Evolutionary conservation across 768 basidiomycete genomes (phyloP).

Genomic region (Termitomyces sp.): DNA sequence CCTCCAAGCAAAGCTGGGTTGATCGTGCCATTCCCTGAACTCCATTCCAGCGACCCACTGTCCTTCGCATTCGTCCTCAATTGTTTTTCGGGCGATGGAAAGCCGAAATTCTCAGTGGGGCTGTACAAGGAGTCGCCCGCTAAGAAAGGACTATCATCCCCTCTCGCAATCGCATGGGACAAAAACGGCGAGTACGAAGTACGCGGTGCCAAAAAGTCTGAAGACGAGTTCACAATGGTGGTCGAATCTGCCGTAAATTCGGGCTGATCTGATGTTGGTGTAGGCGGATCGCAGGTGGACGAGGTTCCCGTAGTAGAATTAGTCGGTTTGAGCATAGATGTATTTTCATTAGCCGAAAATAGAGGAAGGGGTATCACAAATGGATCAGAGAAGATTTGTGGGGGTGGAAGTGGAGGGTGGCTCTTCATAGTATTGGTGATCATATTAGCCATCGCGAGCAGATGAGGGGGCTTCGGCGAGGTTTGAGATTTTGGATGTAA

Average conservation of each 20-base stretch:
- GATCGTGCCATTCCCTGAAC: conserved; percentile 18
- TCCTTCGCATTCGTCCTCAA: too few relatives aligned
- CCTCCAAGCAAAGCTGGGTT: conserved; percentile 19
- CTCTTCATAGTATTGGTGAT: background rate
- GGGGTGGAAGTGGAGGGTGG: background rate
- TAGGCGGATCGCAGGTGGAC: background rate
- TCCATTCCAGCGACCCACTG: background rate
- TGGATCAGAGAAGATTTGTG: background rate
- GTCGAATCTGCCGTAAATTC: background rate
- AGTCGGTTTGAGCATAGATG: background rate
- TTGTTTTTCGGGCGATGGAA: background rate
- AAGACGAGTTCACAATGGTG: background rate
- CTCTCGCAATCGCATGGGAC: background rate
- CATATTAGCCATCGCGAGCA: background rate
- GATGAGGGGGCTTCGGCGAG: background rate
- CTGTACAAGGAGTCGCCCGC: background rate
- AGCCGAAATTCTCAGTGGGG: background rate
- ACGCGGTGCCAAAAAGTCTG: background rate
- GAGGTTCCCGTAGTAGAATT: background rate
- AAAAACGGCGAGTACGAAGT: conserved; percentile 7
- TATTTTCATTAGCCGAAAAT: background rate
- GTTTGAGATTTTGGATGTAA: too few relatives aligned
- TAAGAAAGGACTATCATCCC: conserved; percentile 1
- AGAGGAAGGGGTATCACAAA: background rate
- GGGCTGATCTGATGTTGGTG: background rate